A percentile compares a stretch with the other conserved stretches of the same genome.
These are phyloP conservation scores for Leccinum broughii DNA, from an alignment of 768 basidiomycete species.

Conservation along the genomic window DNA sequence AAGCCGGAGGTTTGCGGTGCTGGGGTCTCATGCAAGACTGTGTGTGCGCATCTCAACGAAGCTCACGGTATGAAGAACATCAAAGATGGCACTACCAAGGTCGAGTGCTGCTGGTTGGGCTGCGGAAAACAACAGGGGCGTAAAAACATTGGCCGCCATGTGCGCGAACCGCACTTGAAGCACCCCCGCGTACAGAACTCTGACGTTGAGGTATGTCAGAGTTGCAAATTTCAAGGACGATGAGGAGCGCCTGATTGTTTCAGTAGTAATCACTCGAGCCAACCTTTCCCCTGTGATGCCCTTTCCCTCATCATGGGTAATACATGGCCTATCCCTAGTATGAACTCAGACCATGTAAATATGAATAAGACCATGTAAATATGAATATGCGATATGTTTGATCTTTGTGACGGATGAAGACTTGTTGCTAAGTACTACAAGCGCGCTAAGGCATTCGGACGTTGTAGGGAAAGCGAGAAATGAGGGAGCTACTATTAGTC, in stretches of 20 bases:
- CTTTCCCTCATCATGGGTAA: neutral
- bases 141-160: constrained; percentile 12
- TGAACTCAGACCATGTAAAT: neutral
- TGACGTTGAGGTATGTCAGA: neutral
- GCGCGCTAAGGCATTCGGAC: too few relatives aligned
- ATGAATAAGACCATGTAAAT: neutral
- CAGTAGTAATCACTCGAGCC: neutral
- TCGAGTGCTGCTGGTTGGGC: neutral
- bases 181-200: neutral
- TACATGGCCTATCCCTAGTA: neutral
- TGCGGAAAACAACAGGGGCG: fast-evolving
- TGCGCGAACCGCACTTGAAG: neutral
- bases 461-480: too few relatives aligned
- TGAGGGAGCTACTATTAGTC: too few relatives aligned
- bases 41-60: neutral
- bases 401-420: neutral
- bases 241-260: neutral
- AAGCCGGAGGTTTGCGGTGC: neutral
- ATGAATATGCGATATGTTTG: neutral
- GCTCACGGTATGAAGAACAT: neutral
- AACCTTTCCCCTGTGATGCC: neutral
- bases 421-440: too few relatives aligned
- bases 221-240: neutral
- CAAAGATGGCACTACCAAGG: fast-evolving
- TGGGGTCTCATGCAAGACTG: neutral